Evolutionary conservation across 495 filamentous ascomycete species (phyloP), one percentile per base, ranked within the genome.

Genomic region (Xylaria flabelliformis): DNA sequence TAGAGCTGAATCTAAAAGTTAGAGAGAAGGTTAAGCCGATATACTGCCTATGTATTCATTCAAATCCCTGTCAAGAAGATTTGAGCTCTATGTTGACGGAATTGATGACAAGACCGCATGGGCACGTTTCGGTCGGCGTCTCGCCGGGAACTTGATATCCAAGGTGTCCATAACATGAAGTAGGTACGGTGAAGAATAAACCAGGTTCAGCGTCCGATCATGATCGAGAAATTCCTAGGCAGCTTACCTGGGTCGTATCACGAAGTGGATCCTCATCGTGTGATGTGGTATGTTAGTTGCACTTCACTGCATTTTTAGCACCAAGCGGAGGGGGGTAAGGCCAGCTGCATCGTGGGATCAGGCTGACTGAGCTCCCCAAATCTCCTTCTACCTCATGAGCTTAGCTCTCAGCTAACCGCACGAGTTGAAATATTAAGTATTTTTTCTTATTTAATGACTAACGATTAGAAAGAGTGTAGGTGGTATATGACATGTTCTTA

Each of bases 401-500:
- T 32, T 19, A 15, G 58, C 32, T 61, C 34, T 39, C 19, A 8
- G n/a, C 19, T 41, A 4, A 32, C 55, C 12, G 29, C 19, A 8
- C n/a, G 3, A 6, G 17, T 61, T 21, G 17, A 36, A 15, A 44
- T 44, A 64, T 26, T 24, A 1, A 3, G 26, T 1, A 17, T 42
- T 24, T 44, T 8, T 44, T 44, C 21, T 64, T 42, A 44, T 44
- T 42, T 64, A 44, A n/a, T 44, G 39, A 64, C 36, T 34, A 64
- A 12, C 39, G 44, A 64, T 64, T 64, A 64, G 10, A 42, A 44
- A 36, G 36, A 64, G 39, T 44, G 39, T 64, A 26, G n/a, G 1
- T 44, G n/a, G 39, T 64, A 17, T 64, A 64, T 64, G 53, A 9
- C 34, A 61, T 34, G n/a, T 7, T 42, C 4, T 44, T 39, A 36